Percentiles rank a stretch among this genome's conserved stretches.
Evolutionary conservation across 2,329 filamentous ascomycete genomes (phyloP).

Genomic region (Diplodia corticola): DNA sequence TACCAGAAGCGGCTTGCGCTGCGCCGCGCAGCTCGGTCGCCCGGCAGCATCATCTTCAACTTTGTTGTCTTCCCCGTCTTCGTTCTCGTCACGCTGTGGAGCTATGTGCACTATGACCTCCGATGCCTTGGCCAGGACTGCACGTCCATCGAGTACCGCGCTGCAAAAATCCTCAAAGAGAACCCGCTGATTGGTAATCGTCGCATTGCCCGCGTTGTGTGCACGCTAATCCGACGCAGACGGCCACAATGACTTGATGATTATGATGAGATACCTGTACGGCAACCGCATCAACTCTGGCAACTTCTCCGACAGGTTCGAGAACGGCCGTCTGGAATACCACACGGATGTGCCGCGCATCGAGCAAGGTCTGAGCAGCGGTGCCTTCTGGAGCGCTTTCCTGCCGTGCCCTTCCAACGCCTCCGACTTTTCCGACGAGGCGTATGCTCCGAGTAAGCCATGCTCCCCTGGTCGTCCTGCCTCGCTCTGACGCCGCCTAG

Average conservation of each 20-base stretch:
- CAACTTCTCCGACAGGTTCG: constrained; percentile 74
- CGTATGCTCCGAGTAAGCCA: constrained; percentile 64
- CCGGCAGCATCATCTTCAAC: constrained; percentile 15
- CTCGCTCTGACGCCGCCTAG: constrained; percentile 36
- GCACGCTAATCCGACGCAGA: constrained; percentile 55
- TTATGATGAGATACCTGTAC: constrained; percentile 65
- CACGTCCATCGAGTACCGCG: constrained; percentile 33
- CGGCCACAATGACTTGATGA: constrained; percentile 85
- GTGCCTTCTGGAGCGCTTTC: constrained; percentile 92
- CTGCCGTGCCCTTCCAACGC: constrained; percentile 73
- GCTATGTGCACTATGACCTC: not conserved
- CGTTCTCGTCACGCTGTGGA: constrained; percentile 1
- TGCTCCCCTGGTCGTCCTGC: not conserved
- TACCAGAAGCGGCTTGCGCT: constrained; percentile 14
- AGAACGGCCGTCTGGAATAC: constrained; percentile 63
- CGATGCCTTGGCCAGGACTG: constrained; percentile 10
- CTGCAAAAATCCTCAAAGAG: constrained; percentile 36
- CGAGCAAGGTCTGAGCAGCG: constrained; percentile 69
- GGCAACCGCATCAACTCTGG: constrained; percentile 75
- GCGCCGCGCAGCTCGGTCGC: constrained; percentile 12
- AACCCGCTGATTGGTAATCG: constrained; percentile 44
- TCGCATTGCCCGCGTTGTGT: not conserved
- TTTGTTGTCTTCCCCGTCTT: constrained; percentile 16
- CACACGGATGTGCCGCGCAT: constrained; percentile 83
- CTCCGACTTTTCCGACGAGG: constrained; percentile 70